Evolutionary conservation across 2,329 filamentous ascomycete genomes (phyloP), one percentile per base, ranked within the genome.

Genomic region (Fonsecaea erecta): DNA sequence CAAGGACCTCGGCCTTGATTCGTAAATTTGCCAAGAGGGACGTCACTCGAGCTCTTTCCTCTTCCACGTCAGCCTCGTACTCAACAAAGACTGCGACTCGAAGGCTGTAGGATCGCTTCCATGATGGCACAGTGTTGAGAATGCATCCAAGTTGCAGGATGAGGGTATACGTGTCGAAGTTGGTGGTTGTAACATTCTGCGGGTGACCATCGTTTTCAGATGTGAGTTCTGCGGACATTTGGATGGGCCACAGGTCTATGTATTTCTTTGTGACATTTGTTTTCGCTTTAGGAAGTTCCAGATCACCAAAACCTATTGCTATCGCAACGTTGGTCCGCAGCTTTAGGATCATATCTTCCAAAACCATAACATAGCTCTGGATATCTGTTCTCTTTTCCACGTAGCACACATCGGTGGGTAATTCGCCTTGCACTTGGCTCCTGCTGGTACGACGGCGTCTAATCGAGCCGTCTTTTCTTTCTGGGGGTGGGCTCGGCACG

Each of bases 131-230:
- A 1, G 90, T 95, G 68, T 90, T 86, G 1, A 96, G 77, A 64
- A 96, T 96, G 71, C 91, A 94, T 0, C 93, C 92, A 9, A 96
- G 83, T 71, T 96, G 92, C 2, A 96, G 81, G 65, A 96, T 95
- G n/a, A 96, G 81, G 0, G 92, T 86, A 84, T 93, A 96, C 0
- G 92, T 96, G 75, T 96, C 92, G 75, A 96, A 96, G 70, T 96
- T 96, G 0, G 91, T 95, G 0, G 92, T 96, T 61, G 94, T 77
- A 5, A 95, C 83, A 71, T 86, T 87, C 35, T 62, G 64, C 21
- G 64, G 52, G 67, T 84, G 80, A 65, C 83, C 84, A 68, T 83
- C 88, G 73, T 87, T 85, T 28, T 71, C 69, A 0, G 83, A 84
- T 68, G 89, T 87, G 35, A 95, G 85, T 72, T 94, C 91, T 0